A percentile compares a stretch with the other conserved stretches of the same genome.
These are phyloP conservation scores for Chrysanthemum seticuspe DNA, from an alignment of 129 eudicot species.

Conservation along the genomic window DNA sequence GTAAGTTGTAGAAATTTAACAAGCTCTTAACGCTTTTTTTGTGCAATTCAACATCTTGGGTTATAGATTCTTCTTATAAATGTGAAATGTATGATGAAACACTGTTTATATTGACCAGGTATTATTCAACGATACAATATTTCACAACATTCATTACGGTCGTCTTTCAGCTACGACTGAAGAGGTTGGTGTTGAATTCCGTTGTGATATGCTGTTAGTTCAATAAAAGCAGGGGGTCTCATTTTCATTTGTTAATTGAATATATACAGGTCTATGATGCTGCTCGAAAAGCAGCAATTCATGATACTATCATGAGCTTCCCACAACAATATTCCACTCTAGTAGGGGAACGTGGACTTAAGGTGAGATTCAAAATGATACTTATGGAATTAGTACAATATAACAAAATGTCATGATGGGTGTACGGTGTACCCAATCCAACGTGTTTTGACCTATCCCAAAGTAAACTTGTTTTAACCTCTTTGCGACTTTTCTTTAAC, in stretches of 20 bases:
- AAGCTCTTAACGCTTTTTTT: not conserved
- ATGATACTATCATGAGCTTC: constrained; percentile 90
- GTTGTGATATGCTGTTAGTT: not conserved
- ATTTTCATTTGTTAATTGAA: constrained; percentile 11
- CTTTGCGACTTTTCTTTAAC: too few species aligned
- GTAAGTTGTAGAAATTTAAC: constrained; percentile 40
- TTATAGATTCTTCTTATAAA: constrained; percentile 1
- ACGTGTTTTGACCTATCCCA: not conserved
- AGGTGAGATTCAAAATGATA: constrained; percentile 43
- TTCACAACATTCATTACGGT: constrained; percentile 93
- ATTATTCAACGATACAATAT: constrained; percentile 91
- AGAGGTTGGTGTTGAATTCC: constrained; percentile 51
- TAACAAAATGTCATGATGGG: not conserved
- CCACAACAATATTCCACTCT: constrained; percentile 83
- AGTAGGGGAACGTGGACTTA: constrained; percentile 98
- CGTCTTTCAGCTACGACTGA: constrained; percentile 83
- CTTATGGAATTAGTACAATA: too few species aligned
- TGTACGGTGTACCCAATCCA: not conserved
- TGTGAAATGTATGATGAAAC: constrained; percentile 10
- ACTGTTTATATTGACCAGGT: constrained; percentile 54
- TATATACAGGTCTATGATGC: constrained; percentile 71
- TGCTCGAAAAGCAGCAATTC: constrained; percentile 89
- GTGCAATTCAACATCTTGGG: not conserved
- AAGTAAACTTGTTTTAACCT: too few species aligned
- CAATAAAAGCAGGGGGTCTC: constrained; percentile 13